Evolutionary conservation across 1,284 basidiomycete species (phyloP).

Genomic region (Leccinum olivaceoglutinosum): DNA sequence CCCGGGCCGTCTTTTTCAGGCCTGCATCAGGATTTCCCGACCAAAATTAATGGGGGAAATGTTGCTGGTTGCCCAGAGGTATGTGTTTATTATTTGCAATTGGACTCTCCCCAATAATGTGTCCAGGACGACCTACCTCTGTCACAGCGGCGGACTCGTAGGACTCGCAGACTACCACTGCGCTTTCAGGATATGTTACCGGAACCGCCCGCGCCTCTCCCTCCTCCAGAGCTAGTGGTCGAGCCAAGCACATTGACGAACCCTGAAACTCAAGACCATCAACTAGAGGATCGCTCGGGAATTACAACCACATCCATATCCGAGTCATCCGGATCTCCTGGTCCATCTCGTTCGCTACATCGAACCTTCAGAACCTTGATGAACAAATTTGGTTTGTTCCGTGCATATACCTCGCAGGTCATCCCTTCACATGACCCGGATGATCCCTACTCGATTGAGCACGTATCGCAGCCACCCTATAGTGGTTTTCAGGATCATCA

Average conservation of each 20-base stretch:
- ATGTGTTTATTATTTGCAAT: not conserved
- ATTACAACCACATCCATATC: not conserved
- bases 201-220: not conserved
- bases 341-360: not conserved
- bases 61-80: not conserved
- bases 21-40: not conserved
- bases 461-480: not conserved
- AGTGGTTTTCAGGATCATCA: not conserved
- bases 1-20: not conserved
- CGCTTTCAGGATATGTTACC: not conserved
- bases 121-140: not conserved
- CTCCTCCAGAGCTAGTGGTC: not conserved
- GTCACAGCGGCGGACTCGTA: not conserved
- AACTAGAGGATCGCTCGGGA: not conserved
- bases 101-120: not conserved
- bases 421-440: slow-evolving; percentile 4
- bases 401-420: not conserved
- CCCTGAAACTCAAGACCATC: not conserved
- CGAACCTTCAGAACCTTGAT: not conserved
- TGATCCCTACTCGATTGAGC: not conserved
- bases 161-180: not conserved
- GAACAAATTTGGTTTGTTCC: slow-evolving; percentile 8
- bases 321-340: not conserved
- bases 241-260: not conserved
- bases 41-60: not conserved